Conservation (phyloP, 2,329 filamentous ascomycete genomes). For the Hymenoscyphus repandus region DNA sequence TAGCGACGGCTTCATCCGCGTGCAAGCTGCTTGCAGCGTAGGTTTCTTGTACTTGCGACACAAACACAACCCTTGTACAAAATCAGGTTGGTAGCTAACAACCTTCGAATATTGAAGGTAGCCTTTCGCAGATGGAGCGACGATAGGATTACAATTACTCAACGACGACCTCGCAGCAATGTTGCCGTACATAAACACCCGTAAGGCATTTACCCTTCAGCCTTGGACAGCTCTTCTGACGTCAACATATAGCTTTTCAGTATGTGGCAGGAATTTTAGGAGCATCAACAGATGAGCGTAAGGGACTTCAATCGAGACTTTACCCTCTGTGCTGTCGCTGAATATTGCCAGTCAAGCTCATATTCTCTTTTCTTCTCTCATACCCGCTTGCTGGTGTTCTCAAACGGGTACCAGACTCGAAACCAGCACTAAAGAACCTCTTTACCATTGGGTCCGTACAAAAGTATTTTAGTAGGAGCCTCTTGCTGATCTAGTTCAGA, state of each 20-base stretch:
- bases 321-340: conserved; percentile 2
- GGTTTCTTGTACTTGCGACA: too few species aligned
- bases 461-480: conserved; percentile 9
- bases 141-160: conserved; percentile 8
- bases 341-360: conserved; percentile 73
- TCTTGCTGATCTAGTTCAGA: conserved; percentile 36
- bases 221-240: conserved; percentile 23
- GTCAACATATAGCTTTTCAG: conserved; percentile 48
- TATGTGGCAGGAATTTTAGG: conserved; percentile 53
- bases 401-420: conserved; percentile 82
- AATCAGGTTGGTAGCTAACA: background rate
- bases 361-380: conserved; percentile 83
- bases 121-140: conserved; percentile 21
- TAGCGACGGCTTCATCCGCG: conserved; percentile 1
- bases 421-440: conserved; percentile 78
- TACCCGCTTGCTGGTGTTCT: conserved; percentile 85
- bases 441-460: conserved; percentile 69
- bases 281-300: conserved; percentile 61
- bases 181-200: conserved; percentile 59
- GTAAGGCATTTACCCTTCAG: conserved; percentile 36
- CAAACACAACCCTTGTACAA: too few species aligned
- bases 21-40: too few species aligned
- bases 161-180: conserved; percentile 34
- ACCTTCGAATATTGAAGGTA: background rate
- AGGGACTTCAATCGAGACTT: conserved; percentile 21